phyloP scores from a whole-genome alignment of 2,329 filamentous ascomycete genomes.

The Phyllosticta capitalensis region DNA sequence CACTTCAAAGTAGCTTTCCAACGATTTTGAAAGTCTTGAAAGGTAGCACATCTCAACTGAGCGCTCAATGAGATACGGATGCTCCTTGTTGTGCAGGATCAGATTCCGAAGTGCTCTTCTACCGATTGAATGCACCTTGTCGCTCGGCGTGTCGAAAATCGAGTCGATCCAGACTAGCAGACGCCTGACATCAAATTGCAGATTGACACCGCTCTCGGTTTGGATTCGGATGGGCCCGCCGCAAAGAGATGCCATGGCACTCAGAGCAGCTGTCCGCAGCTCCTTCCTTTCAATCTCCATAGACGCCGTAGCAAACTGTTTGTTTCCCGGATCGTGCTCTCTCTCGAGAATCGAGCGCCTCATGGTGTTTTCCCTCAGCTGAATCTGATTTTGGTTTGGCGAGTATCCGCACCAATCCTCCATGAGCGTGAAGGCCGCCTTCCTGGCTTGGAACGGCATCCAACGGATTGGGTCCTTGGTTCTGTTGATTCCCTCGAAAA shows the following conservation, averaged over 20 bases:
- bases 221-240: slow-evolving; percentile 73
- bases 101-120: slow-evolving; percentile 80
- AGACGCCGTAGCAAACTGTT: slow-evolving; percentile 70
- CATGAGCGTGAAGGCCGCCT: slow-evolving; percentile 93
- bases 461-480: slow-evolving; percentile 79
- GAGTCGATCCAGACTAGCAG: slow-evolving; percentile 94
- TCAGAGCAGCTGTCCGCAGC: slow-evolving; percentile 78
- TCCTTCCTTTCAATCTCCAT: slow-evolving; percentile 98
- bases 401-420: slow-evolving; percentile 99
- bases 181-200: slow-evolving; percentile 84
- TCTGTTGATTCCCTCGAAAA: slow-evolving; percentile 84
- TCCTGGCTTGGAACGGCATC: slow-evolving; percentile 95
- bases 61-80: slow-evolving; percentile 75
- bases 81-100: slow-evolving; percentile 81
- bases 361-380: slow-evolving; percentile 77
- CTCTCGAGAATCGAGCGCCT: slow-evolving; percentile 74
- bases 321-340: slow-evolving; percentile 61
- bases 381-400: slow-evolving; percentile 75
- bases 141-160: slow-evolving; percentile 86
- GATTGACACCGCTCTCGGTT: slow-evolving; percentile 74
- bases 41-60: slow-evolving; percentile 88
- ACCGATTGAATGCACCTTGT: slow-evolving; percentile 85
- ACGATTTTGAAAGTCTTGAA: slow-evolving; percentile 67
- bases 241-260: slow-evolving; percentile 90
- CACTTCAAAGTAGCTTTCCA: slow-evolving; percentile 93